Conservation (phyloP, 768 basidiomycete species). For the Boletus rubropictus region DNA sequence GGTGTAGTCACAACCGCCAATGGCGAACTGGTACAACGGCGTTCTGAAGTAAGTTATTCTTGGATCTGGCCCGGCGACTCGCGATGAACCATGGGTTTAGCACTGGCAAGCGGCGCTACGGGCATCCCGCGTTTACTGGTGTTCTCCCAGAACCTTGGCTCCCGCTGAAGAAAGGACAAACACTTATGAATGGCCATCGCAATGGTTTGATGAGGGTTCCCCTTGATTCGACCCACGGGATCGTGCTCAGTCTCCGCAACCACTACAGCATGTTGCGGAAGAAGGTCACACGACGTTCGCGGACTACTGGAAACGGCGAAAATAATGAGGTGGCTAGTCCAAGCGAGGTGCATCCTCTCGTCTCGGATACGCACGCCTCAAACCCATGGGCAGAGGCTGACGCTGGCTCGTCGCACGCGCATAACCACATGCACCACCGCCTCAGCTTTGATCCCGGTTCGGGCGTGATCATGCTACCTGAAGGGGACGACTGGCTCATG, state of each 20-base stretch:
- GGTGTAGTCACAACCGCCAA: conserved; percentile 84
- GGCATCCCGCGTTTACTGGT: conserved; percentile 92
- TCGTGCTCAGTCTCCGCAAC: conserved; percentile 78
- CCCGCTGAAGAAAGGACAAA: conserved; percentile 79
- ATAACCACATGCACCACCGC: conserved; percentile 41
- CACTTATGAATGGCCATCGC: conserved; percentile 51
- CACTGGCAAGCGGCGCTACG: conserved; percentile 92
- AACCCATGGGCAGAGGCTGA: conserved; percentile 60
- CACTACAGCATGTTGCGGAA: conserved; percentile 52
- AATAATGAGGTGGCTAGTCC: not conserved
- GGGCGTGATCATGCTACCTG: conserved; percentile 85
- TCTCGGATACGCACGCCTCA: conserved; percentile 24
- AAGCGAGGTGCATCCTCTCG: conserved; percentile 19
- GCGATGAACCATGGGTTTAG: conserved; percentile 34
- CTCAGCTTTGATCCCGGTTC: conserved; percentile 82
- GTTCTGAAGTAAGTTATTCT: conserved; percentile 68
- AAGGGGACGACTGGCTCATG: conserved; percentile 57
- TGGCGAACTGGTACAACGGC: conserved; percentile 91
- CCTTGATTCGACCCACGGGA: conserved; percentile 51
- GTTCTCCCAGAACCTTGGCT: conserved; percentile 92
- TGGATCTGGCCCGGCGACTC: not conserved
- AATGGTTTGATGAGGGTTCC: conserved; percentile 32
- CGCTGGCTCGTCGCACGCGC: conserved; percentile 18
- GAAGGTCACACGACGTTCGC: conserved; percentile 19
- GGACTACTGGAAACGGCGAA: conserved; percentile 6